phyloP scores from a whole-genome alignment of 345 rosid species.

The Hypericum perforatum region DNA sequence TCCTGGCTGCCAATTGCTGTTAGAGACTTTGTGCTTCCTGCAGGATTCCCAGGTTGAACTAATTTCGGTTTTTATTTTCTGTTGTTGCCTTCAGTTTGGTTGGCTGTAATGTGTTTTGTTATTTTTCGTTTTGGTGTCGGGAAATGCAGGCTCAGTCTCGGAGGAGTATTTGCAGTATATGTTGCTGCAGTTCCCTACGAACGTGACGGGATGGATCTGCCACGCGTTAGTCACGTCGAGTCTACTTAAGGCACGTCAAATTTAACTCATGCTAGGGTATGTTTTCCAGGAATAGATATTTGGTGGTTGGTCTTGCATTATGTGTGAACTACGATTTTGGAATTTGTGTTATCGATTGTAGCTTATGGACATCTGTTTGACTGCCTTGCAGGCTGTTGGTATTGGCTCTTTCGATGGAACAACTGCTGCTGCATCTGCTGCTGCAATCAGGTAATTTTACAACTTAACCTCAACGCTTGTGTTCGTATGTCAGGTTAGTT shows the following conservation, averaged over 20 bases:
- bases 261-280: constrained; percentile 33
- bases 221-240: constrained; percentile 84
- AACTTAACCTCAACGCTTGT: not conserved
- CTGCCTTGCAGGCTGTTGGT: constrained; percentile 70
- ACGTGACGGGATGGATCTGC: constrained; percentile 94
- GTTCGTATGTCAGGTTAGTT: not conserved
- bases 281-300: constrained; percentile 16
- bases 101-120: too few relatives aligned
- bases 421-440: constrained; percentile 85
- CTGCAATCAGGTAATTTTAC: constrained; percentile 66
- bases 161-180: constrained; percentile 90
- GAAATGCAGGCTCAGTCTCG: constrained; percentile 69
- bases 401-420: constrained; percentile 84
- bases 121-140: not conserved
- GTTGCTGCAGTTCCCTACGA: constrained; percentile 88
- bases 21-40: constrained; percentile 67
- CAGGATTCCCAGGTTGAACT: constrained; percentile 70
- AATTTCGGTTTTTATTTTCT: constrained; percentile 4
- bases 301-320: not conserved
- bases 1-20: constrained; percentile 56
- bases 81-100: not conserved
- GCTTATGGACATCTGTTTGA: not conserved
- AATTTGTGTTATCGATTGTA: not conserved
- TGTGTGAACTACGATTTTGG: not conserved
- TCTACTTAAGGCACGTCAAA: constrained; percentile 82